Conservation (phyloP, 257 asterid genomes). For the Petunia axillaris region DNA sequence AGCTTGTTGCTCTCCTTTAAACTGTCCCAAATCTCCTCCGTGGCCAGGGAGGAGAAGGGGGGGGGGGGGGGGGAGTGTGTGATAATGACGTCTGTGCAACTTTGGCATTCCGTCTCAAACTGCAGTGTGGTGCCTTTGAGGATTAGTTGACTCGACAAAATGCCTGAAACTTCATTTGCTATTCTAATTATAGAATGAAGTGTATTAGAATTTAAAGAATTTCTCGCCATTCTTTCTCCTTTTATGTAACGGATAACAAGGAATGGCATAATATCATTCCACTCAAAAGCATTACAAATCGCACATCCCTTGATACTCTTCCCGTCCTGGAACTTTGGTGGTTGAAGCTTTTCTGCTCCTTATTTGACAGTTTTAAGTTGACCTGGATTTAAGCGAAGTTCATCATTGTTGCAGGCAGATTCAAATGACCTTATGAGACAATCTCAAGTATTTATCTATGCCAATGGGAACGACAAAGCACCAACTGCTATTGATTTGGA, state of each 20-base stretch:
- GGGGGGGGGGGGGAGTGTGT: background rate
- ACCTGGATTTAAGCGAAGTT: conserved; percentile 16
- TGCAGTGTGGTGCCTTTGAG: background rate
- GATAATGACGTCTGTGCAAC: background rate
- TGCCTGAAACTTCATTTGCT: conserved; percentile 4
- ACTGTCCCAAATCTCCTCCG: background rate
- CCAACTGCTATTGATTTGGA: conserved; percentile 93
- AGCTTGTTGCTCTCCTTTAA: background rate
- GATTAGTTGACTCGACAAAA: background rate
- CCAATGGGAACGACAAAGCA: conserved; percentile 75
- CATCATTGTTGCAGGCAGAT: conserved; percentile 60
- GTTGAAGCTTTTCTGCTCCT: background rate
- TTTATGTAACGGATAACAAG: background rate
- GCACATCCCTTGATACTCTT: background rate
- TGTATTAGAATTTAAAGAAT: background rate
- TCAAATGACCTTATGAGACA: conserved; percentile 80
- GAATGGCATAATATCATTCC: background rate
- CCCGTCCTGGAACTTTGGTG: background rate
- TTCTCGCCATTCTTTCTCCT: background rate
- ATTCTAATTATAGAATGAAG: conserved; percentile 5
- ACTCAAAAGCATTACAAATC: conserved; percentile 1
- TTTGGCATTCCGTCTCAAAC: conserved; percentile 13
- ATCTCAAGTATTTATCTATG: conserved; percentile 81
- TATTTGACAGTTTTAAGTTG: conserved; percentile 15
- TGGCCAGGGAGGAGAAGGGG: background rate